These are phyloP conservation scores for Ceratocystis alfenasii DNA, from an alignment of 2,329 filamentous ascomycete genomes.

Conservation along the genomic window DNA sequence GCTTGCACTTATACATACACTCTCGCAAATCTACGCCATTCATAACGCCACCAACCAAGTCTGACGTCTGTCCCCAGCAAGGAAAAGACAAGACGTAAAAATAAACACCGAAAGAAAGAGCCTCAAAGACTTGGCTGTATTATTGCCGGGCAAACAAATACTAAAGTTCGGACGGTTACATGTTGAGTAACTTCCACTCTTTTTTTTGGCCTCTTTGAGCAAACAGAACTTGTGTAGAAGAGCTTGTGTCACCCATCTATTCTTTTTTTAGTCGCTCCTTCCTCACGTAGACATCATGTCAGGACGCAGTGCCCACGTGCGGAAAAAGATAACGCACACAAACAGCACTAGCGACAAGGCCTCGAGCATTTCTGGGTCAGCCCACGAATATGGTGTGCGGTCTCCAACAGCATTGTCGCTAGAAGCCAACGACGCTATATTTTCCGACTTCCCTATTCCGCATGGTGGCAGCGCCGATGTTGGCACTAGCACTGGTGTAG, in stretches of 20 bases:
- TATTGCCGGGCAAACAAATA: not conserved
- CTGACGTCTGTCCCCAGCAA: not conserved
- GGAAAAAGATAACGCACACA: slow-evolving; percentile 45
- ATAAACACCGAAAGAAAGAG: not conserved
- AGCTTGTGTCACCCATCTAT: slow-evolving; percentile 1
- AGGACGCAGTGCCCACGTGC: slow-evolving; percentile 45
- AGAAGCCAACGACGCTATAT: slow-evolving; percentile 31
- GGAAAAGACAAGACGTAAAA: not conserved
- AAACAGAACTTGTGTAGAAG: not conserved
- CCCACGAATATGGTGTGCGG: slow-evolving; percentile 26
- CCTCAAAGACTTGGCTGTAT: not conserved
- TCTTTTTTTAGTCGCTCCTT: not conserved
- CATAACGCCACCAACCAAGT: slow-evolving; percentile 38
- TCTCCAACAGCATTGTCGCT: slow-evolving; percentile 32
- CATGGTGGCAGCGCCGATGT: slow-evolving; percentile 26
- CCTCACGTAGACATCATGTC: slow-evolving; percentile 35
- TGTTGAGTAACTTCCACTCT: not conserved
- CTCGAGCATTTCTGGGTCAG: slow-evolving; percentile 20
- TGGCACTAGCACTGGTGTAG: slow-evolving; percentile 30
- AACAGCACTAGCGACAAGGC: slow-evolving; percentile 29
- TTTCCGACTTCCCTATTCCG: slow-evolving; percentile 32
- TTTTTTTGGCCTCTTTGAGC: no score
- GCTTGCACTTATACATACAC: not conserved
- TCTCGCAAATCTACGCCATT: not conserved
- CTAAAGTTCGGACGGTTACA: not conserved